phyloP scores from a whole-genome alignment of 257 asterid species.

The Rauvolfia tetraphylla region DNA sequence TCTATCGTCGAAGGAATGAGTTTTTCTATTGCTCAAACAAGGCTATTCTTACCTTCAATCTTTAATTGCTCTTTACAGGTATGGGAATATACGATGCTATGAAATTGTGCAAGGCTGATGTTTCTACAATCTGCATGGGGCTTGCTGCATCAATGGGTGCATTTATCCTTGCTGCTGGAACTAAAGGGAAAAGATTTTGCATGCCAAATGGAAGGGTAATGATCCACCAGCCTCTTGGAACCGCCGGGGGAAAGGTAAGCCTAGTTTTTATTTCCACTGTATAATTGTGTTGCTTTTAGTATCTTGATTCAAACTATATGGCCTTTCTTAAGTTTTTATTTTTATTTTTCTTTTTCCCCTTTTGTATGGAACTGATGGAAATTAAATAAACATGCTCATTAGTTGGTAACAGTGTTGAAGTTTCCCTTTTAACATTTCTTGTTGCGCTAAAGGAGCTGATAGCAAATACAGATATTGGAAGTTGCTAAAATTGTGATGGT shows the following conservation, averaged over 20 bases:
- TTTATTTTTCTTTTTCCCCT: too few relatives aligned
- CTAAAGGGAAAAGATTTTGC: constrained; percentile 90
- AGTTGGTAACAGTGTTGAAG: not conserved
- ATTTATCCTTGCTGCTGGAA: constrained; percentile 84
- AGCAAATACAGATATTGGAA: not conserved
- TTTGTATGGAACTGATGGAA: not conserved
- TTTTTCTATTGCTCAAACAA: not conserved
- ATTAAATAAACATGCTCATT: not conserved
- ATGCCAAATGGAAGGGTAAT: constrained; percentile 97
- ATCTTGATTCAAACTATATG: not conserved
- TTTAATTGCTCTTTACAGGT: constrained; percentile 42
- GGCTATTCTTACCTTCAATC: not conserved
- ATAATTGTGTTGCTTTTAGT: not conserved
- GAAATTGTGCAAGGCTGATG: constrained; percentile 96
- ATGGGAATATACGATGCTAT: constrained; percentile 98
- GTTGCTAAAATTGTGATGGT: not conserved
- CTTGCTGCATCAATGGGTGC: constrained; percentile 98
- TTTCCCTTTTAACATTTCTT: not conserved
- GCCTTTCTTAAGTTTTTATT: too few relatives aligned
- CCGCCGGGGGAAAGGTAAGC: constrained; percentile 69
- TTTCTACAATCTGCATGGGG: constrained; percentile 90
- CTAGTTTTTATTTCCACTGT: not conserved
- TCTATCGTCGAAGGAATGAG: not conserved
- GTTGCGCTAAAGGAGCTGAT: too few relatives aligned
- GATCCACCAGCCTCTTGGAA: constrained; percentile 95